A percentile compares a stretch with the other conserved stretches of the same genome.
Conservation (phyloP, 2,329 filamentous ascomycete species). For the Botrytis elliptica region DNA sequence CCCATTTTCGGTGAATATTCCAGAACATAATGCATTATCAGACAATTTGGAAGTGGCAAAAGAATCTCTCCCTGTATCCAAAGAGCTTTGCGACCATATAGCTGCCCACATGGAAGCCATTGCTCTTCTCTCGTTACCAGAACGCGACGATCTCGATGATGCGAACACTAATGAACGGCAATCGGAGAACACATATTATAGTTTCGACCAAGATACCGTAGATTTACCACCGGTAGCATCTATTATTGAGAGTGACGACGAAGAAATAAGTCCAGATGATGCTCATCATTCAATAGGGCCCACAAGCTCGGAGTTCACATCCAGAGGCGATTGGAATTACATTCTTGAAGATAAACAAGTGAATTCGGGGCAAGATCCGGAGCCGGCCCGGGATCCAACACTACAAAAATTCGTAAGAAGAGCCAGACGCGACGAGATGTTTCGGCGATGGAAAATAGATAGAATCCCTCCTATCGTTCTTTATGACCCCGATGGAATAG, state of each 20-base stretch:
- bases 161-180: slow-evolving; percentile 3
- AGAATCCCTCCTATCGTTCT: neutral
- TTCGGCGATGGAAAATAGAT: neutral
- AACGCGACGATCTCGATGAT: slow-evolving; percentile 14
- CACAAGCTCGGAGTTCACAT: neutral
- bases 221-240: neutral
- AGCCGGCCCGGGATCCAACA: neutral
- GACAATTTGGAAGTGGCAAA: neutral
- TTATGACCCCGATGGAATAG: neutral
- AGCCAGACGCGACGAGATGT: slow-evolving; percentile 2
- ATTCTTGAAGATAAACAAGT: neutral
- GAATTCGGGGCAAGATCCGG: neutral
- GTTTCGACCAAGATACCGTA: neutral
- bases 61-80: neutral
- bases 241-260: neutral
- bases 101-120: slow-evolving; percentile 8
- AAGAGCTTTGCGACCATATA: slow-evolving; percentile 4
- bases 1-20: neutral
- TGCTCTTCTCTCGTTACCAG: slow-evolving; percentile 8
- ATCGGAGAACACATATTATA: slow-evolving; percentile 1
- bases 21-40: neutral
- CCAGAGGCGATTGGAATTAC: neutral
- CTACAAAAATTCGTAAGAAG: neutral
- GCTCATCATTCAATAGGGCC: neutral
- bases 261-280: neutral